Conservation (phyloP, 176 grass and related monocot genomes). For the Ananas comosus region DNA sequence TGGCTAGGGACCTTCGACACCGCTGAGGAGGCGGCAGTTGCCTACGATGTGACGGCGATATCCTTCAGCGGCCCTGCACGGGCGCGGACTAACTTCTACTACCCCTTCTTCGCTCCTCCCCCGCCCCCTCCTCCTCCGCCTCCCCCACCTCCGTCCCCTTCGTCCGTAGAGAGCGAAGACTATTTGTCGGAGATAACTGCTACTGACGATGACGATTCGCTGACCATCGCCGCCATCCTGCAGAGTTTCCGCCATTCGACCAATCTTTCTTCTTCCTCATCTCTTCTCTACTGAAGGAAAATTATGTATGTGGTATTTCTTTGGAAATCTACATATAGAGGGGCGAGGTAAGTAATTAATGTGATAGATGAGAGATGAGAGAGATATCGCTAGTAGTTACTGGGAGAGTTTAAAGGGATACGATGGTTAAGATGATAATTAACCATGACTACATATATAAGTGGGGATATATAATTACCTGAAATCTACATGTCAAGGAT, state of each 20-base stretch:
- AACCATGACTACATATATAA: too few species aligned
- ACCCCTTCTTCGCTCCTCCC: conserved; percentile 22
- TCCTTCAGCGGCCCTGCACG: conserved; percentile 36
- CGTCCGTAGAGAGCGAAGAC: conserved; percentile 1
- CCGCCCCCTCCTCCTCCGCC: neutral
- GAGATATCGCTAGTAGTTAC: too few species aligned
- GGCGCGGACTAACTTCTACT: conserved; percentile 60
- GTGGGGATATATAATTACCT: too few species aligned
- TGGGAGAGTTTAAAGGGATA: too few species aligned
- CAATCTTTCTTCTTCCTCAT: neutral
- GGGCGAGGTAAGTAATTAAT: neutral
- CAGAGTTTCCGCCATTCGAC: conserved; percentile 50
- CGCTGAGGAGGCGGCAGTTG: conserved; percentile 53
- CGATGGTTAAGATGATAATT: too few species aligned
- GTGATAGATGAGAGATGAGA: neutral
- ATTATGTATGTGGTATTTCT: neutral
- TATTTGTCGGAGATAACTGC: neutral
- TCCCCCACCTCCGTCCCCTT: neutral
- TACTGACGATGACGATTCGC: conserved; percentile 45
- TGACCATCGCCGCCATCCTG: conserved; percentile 59
- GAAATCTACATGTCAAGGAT: too few species aligned
- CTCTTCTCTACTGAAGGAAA: conserved; percentile 9
- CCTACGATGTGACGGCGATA: conserved; percentile 61
- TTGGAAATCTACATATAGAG: neutral
- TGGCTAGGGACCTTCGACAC: conserved; percentile 72